Conservation (phyloP, 1,284 basidiomycete species). For the Rhodotorula glutinis region DNA sequence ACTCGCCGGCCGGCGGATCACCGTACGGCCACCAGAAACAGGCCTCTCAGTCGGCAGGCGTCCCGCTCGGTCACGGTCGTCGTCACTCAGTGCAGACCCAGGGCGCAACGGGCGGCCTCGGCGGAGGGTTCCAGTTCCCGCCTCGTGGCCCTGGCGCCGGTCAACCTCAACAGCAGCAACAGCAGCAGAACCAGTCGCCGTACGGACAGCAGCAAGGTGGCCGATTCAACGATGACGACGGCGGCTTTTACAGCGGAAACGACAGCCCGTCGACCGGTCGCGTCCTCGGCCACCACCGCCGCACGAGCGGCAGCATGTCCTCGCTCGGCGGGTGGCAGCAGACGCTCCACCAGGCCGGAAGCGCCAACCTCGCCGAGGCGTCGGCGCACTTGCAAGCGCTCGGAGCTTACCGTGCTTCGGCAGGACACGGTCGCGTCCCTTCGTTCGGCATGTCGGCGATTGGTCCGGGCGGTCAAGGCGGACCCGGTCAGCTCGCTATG, state of each 20-base stretch:
- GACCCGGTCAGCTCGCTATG: conserved; percentile 53
- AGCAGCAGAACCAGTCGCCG: conserved; percentile 4
- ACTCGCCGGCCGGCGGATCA: neutral
- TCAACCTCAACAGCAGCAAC: neutral
- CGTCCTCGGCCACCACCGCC: conserved; percentile 22
- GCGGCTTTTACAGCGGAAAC: neutral
- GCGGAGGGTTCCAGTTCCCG: conserved; percentile 25
- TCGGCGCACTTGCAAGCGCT: conserved; percentile 94
- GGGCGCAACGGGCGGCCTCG: conserved; percentile 36
- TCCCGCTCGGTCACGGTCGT: conserved; percentile 72
- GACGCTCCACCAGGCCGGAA: conserved; percentile 20
- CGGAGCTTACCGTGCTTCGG: conserved; percentile 93
- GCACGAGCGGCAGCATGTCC: conserved; percentile 34
- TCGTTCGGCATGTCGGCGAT: conserved; percentile 92
- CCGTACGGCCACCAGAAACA: conserved; percentile 16
- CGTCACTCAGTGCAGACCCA: conserved; percentile 72
- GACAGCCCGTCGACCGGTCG: conserved; percentile 7
- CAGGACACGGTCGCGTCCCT: conserved; percentile 92
- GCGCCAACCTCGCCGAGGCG: conserved; percentile 49
- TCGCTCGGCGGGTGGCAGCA: conserved; percentile 30
- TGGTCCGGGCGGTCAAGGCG: conserved; percentile 26
- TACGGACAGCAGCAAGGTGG: neutral
- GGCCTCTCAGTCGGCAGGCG: conserved; percentile 42
- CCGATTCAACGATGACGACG: neutral
- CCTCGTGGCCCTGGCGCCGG: conserved; percentile 3